Percentiles rank a stretch among this genome's conserved stretches.
Evolutionary conservation across 768 basidiomycete genomes (phyloP).

Genomic region (Cyathus striatus): DNA sequence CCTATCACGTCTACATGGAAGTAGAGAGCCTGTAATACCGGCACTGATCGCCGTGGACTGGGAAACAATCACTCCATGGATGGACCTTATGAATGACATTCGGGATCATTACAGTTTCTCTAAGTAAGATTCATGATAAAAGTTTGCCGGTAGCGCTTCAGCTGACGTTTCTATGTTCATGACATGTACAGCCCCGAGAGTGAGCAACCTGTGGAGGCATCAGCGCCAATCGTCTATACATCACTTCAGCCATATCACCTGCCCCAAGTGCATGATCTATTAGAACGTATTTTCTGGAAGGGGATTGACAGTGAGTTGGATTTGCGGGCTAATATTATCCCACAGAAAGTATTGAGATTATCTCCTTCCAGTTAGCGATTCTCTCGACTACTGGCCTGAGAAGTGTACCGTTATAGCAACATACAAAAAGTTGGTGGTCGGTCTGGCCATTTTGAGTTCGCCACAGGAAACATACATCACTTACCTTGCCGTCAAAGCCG

Average conservation of each 20-base stretch:
- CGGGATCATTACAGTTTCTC: constrained; percentile 55
- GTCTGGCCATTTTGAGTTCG: constrained; percentile 69
- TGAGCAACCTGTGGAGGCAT: constrained; percentile 32
- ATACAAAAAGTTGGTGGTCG: constrained; percentile 69
- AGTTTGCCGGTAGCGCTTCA: background rate
- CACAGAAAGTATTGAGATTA: too few relatives aligned
- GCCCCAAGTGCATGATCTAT: constrained; percentile 65
- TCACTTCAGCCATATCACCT: constrained; percentile 57
- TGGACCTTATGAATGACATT: constrained; percentile 69
- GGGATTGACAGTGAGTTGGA: constrained; percentile 65
- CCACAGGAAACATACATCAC: constrained; percentile 82
- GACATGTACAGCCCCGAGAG: constrained; percentile 45
- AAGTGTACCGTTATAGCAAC: constrained; percentile 71
- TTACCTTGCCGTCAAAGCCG: constrained; percentile 70
- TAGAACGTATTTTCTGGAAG: constrained; percentile 68
- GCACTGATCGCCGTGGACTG: constrained; percentile 61
- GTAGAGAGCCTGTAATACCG: constrained; percentile 19
- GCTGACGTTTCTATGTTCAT: background rate
- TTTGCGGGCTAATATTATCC: too few relatives aligned
- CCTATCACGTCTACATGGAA: constrained; percentile 55
- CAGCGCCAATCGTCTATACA: constrained; percentile 59
- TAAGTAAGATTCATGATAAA: constrained; percentile 41
- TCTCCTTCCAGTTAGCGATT: constrained; percentile 52
- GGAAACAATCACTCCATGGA: constrained; percentile 71
- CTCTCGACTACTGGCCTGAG: constrained; percentile 64